Evolutionary conservation across 495 filamentous ascomycete genomes (phyloP).

Genomic region (Acidomyces sp.): DNA sequence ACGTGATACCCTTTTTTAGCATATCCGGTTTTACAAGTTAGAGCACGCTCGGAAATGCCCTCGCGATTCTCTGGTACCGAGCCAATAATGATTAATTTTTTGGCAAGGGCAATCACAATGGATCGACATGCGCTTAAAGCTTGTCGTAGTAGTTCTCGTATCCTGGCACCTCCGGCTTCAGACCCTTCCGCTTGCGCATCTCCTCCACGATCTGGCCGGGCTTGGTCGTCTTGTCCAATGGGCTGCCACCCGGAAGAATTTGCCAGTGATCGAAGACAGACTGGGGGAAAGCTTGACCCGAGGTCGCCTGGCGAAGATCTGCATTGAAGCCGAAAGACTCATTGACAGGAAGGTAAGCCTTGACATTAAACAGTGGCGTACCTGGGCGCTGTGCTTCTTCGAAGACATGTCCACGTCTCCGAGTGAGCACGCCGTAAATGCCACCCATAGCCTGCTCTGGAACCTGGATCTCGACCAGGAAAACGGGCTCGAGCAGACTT

Average conservation of each 20-base stretch:
- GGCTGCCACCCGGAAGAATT: slow-evolving; percentile 83
- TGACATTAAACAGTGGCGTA: slow-evolving; percentile 98
- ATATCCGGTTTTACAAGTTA: slow-evolving; percentile 11
- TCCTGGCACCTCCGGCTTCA: slow-evolving; percentile 86
- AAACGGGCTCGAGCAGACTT: slow-evolving; percentile 88
- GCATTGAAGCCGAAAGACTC: slow-evolving; percentile 99
- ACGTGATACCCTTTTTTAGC: neutral
- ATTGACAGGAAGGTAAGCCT: slow-evolving; percentile 98
- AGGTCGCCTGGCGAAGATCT: slow-evolving; percentile 85
- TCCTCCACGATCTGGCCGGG: slow-evolving; percentile 70
- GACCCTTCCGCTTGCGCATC: slow-evolving; percentile 98
- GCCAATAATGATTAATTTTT: neutral
- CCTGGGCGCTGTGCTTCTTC: slow-evolving; percentile 93
- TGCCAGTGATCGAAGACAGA: slow-evolving; percentile 98
- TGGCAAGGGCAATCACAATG: neutral
- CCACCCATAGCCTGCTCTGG: slow-evolving; percentile 98
- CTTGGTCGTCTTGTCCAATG: slow-evolving; percentile 75
- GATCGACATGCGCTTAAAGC: slow-evolving; percentile 14
- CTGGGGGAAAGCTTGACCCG: slow-evolving; percentile 98
- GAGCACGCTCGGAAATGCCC: no score
- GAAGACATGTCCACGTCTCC: slow-evolving; percentile 97
- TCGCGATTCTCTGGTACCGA: neutral
- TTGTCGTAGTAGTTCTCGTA: slow-evolving; percentile 51
- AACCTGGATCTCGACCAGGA: slow-evolving; percentile 97
- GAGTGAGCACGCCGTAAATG: slow-evolving; percentile 99